Base-by-base conservation (phyloP, 208 protist species). In the Leptomonas seymouri region DNA sequence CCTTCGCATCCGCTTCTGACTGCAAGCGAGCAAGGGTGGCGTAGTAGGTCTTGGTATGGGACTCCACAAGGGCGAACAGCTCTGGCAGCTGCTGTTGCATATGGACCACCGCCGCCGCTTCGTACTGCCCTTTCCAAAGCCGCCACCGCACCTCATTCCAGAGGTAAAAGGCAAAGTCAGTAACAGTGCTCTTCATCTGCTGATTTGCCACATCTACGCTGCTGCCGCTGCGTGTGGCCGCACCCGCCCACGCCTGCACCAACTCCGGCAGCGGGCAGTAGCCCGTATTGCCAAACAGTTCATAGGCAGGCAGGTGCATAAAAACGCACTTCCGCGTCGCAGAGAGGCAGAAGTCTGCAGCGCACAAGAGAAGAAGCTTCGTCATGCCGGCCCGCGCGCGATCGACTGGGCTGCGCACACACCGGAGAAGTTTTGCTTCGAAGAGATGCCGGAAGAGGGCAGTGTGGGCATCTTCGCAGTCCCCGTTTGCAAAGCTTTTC, bases 191-290 rank as follows among this genome's bases (percentile, higher is more conserved):
- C 45, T 53, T 23, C 60, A 61, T 71, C 44, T 46, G 56, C 53
- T 27, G 23, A 16, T 36, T 34, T 42, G 50, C 3, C 21, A 20
- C 9, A 31, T 27, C 63, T 12, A 11, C 34, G n/a, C 21, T 25
- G 56, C 23, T 55, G 46, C 2, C 71, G 62, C 45, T 70, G 53
- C 63, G 31, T 34, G 36, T 57, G 6, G 49, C 62, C 18, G 48
- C 87, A 7, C 71, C 23, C 6, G 64, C 46, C 87, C 89, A 94
- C 23, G 66, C 63, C 20, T 74, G 46, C 15, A 93, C 59, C 55
- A 94, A 69, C 34, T 89, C 80, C 54, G 67, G 63, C 39, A 94
- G 61, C 21, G 89, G 84, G 25, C 76, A 89, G 45, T 79, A 73
- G 54, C 91, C 85, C 11, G 68, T 73, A 30, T 68, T 72, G 23